phyloP scores from a whole-genome alignment of 2,329 filamentous ascomycete species.

The Colletotrichum truncatum region DNA sequence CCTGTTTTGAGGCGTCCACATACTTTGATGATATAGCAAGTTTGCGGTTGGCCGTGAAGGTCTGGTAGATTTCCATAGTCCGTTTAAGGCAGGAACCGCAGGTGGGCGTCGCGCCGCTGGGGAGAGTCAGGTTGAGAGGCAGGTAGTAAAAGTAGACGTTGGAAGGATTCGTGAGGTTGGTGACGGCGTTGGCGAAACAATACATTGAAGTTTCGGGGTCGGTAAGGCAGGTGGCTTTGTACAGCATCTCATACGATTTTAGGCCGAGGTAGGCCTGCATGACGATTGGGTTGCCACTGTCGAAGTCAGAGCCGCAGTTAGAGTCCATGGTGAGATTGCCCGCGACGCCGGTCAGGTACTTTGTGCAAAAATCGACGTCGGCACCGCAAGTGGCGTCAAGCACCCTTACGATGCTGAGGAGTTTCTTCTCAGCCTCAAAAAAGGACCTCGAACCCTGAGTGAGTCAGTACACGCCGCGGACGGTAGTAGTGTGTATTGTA shows the following conservation, averaged over 20 bases:
- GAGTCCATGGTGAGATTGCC: conserved; percentile 66
- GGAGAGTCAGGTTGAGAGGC: conserved; percentile 78
- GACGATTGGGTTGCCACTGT: conserved; percentile 74
- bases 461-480: conserved; percentile 32
- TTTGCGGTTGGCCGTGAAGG: conserved; percentile 70
- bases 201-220: conserved; percentile 74
- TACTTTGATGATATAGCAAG: conserved; percentile 78
- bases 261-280: conserved; percentile 80
- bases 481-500: conserved; percentile 5
- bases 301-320: conserved; percentile 79
- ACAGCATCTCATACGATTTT: conserved; percentile 79
- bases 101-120: conserved; percentile 71
- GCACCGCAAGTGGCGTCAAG: conserved; percentile 82
- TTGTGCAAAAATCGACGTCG: conserved; percentile 71
- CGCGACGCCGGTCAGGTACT: conserved; percentile 72
- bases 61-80: conserved; percentile 84
- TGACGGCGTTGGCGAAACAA: conserved; percentile 85
- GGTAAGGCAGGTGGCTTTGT: conserved; percentile 82
- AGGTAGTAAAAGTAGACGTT: conserved; percentile 88
- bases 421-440: conserved; percentile 79
- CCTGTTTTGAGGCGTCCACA: conserved; percentile 72
- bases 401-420: conserved; percentile 76
- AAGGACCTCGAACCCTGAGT: conserved; percentile 81
- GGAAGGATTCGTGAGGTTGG: conserved; percentile 74
- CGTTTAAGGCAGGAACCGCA: conserved; percentile 81